These are phyloP conservation scores for Clathrospora elynae DNA, from an alignment of 2,329 filamentous ascomycete species.

Conservation along the genomic window DNA sequence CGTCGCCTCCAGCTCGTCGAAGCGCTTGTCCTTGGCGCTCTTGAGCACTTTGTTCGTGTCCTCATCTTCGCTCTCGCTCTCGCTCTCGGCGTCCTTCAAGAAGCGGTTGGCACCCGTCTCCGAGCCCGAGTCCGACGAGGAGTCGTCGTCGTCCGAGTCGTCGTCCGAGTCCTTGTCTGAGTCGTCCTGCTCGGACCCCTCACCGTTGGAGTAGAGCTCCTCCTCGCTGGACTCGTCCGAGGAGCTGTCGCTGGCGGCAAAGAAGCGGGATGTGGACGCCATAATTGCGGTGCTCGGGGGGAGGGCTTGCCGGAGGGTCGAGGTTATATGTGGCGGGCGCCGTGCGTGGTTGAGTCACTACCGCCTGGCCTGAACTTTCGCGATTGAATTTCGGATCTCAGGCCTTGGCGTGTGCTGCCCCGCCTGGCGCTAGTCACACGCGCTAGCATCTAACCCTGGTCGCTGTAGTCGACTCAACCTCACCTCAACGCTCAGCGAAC, in stretches of 20 bases:
- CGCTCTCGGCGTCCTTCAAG: conserved; percentile 78
- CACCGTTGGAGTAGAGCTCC: conserved; percentile 87
- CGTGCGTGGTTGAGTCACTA: conserved; percentile 22
- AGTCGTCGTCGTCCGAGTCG: conserved; percentile 62
- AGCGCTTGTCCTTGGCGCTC: conserved; percentile 96
- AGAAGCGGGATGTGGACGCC: conserved; percentile 87
- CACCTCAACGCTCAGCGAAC: neutral
- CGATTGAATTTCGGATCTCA: conserved; percentile 28
- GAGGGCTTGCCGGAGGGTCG: conserved; percentile 30
- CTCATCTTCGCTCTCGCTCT: conserved; percentile 82
- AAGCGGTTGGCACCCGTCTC: conserved; percentile 79
- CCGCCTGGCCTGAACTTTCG: conserved; percentile 21
- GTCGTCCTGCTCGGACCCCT: conserved; percentile 52
- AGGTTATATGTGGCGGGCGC: conserved; percentile 27
- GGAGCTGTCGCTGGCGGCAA: conserved; percentile 94
- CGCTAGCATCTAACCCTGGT: no score
- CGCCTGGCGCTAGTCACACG: conserved; percentile 11
- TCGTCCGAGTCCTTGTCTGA: conserved; percentile 62
- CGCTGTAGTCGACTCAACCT: no score
- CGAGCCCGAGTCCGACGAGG: conserved; percentile 60
- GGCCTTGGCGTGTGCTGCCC: conserved; percentile 23
- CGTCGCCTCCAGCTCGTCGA: conserved; percentile 89
- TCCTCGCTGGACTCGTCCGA: conserved; percentile 93
- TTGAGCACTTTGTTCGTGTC: conserved; percentile 87
- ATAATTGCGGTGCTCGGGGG: conserved; percentile 37